These are phyloP conservation scores for Nannizziopsis arthrosporioides DNA, from an alignment of 2,329 filamentous ascomycete genomes.

Conservation along the genomic window DNA sequence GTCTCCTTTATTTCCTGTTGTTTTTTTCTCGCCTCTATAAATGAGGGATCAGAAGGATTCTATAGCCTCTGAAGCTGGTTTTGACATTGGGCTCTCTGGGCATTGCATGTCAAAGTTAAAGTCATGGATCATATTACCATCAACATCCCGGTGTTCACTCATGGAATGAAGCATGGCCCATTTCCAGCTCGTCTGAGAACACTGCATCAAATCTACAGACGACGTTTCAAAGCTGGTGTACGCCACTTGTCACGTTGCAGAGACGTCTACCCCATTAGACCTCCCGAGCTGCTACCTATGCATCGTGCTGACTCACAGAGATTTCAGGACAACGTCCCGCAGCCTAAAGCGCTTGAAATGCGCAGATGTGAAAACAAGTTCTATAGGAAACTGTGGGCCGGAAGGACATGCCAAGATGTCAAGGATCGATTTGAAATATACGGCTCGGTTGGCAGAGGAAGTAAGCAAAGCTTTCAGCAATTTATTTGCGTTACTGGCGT, in stretches of 20 bases:
- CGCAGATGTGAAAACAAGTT: background rate
- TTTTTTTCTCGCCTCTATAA: background rate
- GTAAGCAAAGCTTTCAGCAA: conserved; percentile 3
- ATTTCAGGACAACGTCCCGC: background rate
- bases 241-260: conserved; percentile 1
- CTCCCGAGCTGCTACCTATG: background rate
- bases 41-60: background rate
- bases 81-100: background rate
- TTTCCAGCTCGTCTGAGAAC: background rate
- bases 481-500: background rate
- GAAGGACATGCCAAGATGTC: conserved; percentile 5
- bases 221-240: conserved; percentile 3
- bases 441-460: conserved; percentile 10
- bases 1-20: background rate
- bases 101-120: too few relatives aligned
- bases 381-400: background rate
- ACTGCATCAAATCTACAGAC: conserved; percentile 1
- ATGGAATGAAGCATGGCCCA: background rate
- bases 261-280: background rate
- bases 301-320: background rate
- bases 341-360: background rate
- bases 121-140: background rate
- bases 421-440: conserved; percentile 10
- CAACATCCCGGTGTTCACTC: background rate
- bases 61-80: background rate